These are phyloP conservation scores for Murraya paniculata DNA, from an alignment of 345 rosid species.

Conservation along the genomic window DNA sequence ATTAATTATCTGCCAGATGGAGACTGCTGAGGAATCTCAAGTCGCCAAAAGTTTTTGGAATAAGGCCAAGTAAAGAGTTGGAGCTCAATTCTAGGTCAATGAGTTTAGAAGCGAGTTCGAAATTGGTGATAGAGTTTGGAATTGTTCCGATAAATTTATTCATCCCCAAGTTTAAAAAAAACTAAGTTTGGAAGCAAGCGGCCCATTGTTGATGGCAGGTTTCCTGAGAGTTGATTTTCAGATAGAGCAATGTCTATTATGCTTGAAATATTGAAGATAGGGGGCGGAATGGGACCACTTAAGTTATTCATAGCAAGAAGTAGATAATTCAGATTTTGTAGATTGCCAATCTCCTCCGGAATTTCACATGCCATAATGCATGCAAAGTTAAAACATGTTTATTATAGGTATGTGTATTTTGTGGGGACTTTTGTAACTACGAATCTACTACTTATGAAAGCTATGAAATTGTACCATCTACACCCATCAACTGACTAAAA, in stretches of 20 bases:
- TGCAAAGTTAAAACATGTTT: no score
- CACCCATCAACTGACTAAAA: no score
- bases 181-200: neutral
- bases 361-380: conserved; percentile 11
- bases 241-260: neutral
- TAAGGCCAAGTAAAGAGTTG: neutral
- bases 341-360: conserved; percentile 18
- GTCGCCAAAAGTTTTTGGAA: neutral
- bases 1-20: no score
- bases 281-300: conserved; percentile 15
- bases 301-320: neutral
- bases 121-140: conserved; percentile 6
- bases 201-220: conserved; percentile 11
- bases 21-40: neutral
- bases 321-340: neutral
- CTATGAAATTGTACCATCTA: no score
- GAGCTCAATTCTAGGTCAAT: accelerated
- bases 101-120: neutral
- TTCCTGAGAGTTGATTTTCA: neutral
- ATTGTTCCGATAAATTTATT: neutral
- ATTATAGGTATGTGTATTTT: no score
- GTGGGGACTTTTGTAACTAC: no score
- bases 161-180: neutral
- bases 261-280: neutral
- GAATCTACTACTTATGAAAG: no score